phyloP scores from a whole-genome alignment of 2,329 filamentous ascomycete genomes.

The Elsinoe perseae region DNA sequence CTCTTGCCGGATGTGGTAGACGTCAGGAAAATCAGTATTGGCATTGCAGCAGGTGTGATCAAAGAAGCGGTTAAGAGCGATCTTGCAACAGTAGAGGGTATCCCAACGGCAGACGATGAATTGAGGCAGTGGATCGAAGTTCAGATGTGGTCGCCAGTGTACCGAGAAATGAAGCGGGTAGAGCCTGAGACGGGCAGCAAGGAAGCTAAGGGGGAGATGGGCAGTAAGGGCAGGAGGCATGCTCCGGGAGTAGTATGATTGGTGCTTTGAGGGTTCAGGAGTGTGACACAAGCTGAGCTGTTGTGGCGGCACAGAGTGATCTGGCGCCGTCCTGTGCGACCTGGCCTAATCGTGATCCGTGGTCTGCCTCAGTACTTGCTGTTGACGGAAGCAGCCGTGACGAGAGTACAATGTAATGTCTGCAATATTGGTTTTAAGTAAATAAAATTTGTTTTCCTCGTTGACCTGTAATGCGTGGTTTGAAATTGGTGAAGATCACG shows the following conservation, averaged over 20 bases:
- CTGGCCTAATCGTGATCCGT: too few relatives aligned
- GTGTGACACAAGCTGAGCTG: not conserved
- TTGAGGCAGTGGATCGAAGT: slow-evolving; percentile 64
- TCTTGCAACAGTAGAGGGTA: slow-evolving; percentile 55
- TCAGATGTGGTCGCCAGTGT: slow-evolving; percentile 73
- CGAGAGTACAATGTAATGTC: too few relatives aligned
- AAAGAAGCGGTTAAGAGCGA: slow-evolving; percentile 61
- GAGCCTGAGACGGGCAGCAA: slow-evolving; percentile 45
- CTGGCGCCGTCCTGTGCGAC: not conserved
- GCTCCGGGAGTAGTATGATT: not conserved
- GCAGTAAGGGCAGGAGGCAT: slow-evolving; percentile 25
- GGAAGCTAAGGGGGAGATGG: slow-evolving; percentile 53
- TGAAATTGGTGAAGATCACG: too few relatives aligned
- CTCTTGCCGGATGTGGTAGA: slow-evolving; percentile 68
- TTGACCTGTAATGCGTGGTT: too few relatives aligned
- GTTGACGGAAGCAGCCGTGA: too few relatives aligned
- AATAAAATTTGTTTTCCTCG: too few relatives aligned
- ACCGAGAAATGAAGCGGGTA: slow-evolving; percentile 56
- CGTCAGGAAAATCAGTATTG: slow-evolving; percentile 67
- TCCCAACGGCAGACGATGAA: slow-evolving; percentile 51
- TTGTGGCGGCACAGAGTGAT: not conserved
- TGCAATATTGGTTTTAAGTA: too few relatives aligned
- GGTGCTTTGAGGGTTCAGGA: not conserved
- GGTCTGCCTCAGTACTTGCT: too few relatives aligned
- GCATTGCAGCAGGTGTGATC: slow-evolving; percentile 70